Conservation (phyloP, 2,329 filamentous ascomycete genomes). For the Apiospora sp. region DNA sequence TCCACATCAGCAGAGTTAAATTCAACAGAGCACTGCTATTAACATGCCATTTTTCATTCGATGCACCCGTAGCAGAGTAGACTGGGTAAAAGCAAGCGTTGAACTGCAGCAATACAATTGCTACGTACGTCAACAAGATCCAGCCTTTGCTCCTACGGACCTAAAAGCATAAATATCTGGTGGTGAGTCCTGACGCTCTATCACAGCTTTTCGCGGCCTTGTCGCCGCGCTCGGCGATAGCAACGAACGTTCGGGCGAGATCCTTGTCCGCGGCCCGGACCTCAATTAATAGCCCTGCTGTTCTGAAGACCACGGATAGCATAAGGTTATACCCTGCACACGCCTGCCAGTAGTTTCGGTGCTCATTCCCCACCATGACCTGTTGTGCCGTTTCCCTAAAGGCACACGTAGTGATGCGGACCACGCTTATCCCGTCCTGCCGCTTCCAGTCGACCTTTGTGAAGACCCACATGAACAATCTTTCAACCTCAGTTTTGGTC, state of each 20-base stretch:
- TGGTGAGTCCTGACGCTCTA: too few relatives aligned
- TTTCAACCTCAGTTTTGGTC: background rate
- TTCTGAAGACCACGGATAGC: background rate
- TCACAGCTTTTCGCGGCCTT: background rate
- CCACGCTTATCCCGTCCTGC: background rate
- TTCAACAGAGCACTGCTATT: background rate
- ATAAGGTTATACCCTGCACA: background rate
- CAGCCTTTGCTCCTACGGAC: too few relatives aligned
- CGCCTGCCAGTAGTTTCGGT: background rate
- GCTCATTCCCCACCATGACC: background rate
- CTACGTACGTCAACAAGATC: too few relatives aligned
- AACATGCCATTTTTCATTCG: background rate
- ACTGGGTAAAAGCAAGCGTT: too few relatives aligned
- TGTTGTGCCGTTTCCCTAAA: background rate
- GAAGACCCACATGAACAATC: background rate
- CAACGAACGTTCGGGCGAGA: background rate
- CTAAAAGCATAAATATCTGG: too few relatives aligned
- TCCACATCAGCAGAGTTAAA: background rate
- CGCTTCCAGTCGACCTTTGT: background rate
- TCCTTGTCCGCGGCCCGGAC: background rate
- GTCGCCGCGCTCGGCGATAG: background rate
- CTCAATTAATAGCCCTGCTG: background rate
- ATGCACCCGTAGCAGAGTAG: background rate
- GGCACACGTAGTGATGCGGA: background rate
- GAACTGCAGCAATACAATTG: too few relatives aligned